phyloP scores from a whole-genome alignment of 2,329 filamentous ascomycete species.

The Colletotrichum plurivorum region DNA sequence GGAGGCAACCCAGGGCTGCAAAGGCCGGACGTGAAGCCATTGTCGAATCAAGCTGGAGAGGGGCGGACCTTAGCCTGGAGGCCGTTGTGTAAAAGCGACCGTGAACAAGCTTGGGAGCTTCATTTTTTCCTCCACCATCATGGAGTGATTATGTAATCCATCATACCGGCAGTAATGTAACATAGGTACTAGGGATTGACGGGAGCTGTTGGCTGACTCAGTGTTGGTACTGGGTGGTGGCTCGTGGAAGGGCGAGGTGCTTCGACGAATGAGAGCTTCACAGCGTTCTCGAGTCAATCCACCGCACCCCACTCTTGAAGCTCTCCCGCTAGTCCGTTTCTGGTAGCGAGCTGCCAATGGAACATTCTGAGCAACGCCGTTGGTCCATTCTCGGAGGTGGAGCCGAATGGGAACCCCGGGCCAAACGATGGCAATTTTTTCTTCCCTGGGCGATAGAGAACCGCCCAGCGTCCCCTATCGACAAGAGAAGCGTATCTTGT shows the following conservation, averaged over 20 bases:
- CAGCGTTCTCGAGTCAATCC: too few species aligned
- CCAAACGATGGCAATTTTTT: conserved; percentile 27
- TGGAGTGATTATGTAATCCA: too few species aligned
- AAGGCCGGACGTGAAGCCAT: conserved; percentile 45
- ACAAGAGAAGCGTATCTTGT: neutral
- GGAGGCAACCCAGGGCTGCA: conserved; percentile 46
- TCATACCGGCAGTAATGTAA: too few species aligned
- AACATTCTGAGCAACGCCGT: conserved; percentile 24
- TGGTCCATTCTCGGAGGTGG: conserved; percentile 16
- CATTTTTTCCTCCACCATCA: too few species aligned
- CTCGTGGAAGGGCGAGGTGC: too few species aligned
- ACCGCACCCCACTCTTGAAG: neutral
- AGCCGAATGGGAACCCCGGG: neutral
- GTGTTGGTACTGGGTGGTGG: too few species aligned
- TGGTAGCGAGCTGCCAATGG: neutral
- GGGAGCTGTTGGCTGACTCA: too few species aligned
- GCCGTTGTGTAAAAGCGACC: neutral
- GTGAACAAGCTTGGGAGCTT: too few species aligned
- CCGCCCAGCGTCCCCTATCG: neutral
- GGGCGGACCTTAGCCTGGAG: neutral
- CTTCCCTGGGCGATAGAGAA: neutral
- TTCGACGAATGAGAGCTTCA: too few species aligned
- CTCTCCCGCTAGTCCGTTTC: conserved; percentile 2
- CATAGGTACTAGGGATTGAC: too few species aligned
- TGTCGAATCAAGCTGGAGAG: neutral